A percentile compares a stretch with the other conserved stretches of the same genome.
phyloP scores from a whole-genome alignment of 2,329 filamentous ascomycete genomes.

The Penicillium sp. region DNA sequence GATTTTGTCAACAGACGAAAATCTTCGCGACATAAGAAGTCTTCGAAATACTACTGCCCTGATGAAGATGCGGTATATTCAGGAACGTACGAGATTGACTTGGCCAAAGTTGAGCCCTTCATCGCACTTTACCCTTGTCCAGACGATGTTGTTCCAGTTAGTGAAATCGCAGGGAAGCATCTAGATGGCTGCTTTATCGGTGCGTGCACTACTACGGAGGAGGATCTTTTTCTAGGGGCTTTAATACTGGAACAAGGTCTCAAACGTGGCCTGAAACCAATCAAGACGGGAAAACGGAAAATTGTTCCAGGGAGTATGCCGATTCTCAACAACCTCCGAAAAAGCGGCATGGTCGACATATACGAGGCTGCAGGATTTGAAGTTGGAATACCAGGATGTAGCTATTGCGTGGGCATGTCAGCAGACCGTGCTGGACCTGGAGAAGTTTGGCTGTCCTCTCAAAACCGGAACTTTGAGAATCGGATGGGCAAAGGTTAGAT shows the following conservation, averaged over 20 bases:
- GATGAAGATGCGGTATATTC: slow-evolving; percentile 43
- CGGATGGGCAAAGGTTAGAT: slow-evolving; percentile 10
- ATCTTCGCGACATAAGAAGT: background rate
- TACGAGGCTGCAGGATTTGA: slow-evolving; percentile 46
- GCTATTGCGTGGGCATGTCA: slow-evolving; percentile 43
- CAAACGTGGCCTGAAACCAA: slow-evolving; percentile 5
- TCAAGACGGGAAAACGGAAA: slow-evolving; percentile 36
- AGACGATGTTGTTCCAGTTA: slow-evolving; percentile 47
- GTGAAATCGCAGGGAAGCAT: slow-evolving; percentile 30
- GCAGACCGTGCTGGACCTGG: slow-evolving; percentile 41
- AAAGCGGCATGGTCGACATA: slow-evolving; percentile 36
- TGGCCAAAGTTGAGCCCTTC: slow-evolving; percentile 37
- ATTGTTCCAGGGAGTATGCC: slow-evolving; percentile 42
- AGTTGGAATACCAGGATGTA: slow-evolving; percentile 45
- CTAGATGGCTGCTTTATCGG: slow-evolving; percentile 50
- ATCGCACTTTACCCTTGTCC: slow-evolving; percentile 46
- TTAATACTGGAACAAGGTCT: slow-evolving; percentile 43
- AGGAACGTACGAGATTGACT: slow-evolving; percentile 38
- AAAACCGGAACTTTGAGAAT: slow-evolving; percentile 51
- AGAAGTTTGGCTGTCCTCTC: slow-evolving; percentile 47
- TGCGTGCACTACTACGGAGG: slow-evolving; percentile 49
- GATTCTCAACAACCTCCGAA: slow-evolving; percentile 39
- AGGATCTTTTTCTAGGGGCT: slow-evolving; percentile 46
- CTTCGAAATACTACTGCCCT: slow-evolving; percentile 36
- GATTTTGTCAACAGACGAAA: slow-evolving; percentile 6